Base-by-base conservation (phyloP, 495 filamentous ascomycete genomes). In the Podospora bellae-mahoneyi region DNA sequence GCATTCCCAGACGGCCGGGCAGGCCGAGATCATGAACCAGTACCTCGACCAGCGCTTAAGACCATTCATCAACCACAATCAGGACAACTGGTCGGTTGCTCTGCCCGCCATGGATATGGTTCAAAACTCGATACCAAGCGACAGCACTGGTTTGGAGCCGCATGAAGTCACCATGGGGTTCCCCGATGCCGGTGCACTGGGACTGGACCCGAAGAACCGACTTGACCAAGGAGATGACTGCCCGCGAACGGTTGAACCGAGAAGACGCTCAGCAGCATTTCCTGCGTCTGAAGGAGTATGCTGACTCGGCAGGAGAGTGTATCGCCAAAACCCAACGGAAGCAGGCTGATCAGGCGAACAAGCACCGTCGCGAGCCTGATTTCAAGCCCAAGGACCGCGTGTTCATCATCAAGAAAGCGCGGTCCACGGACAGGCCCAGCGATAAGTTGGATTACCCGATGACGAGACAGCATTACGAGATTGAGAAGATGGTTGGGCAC, bases 1-100 rank as follows among this genome's bases (percentile, higher is more conserved):
- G 30, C 5, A 32, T 32, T 32, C 5, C 2, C 5, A 32, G 20
- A 54, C 16, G 9, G 13, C 32, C 9, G 27, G 27, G 3, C 2
- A 62, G 13, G 60, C 60, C 4, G 26, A 62, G 20, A 62, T 62
- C 4, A 62, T 62, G 2, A 62, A 62, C n/a, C 3, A 62, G 7
- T 62, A 62, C 1, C 18, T 62, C 3, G 15, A 62, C 16, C 3
- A 62, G 34, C 26, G 27, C 32, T 15, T 62, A 15, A 13, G 26
- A 34, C 5, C 0, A 13, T 62, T 28, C 5, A 62, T 62, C 6
- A 20, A 30, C 6, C 3, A 62, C 13, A 28, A 44, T 34, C 0
- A 62, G 34, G 15, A 62, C 13, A n/a, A 62, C 13, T 62, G 3
- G 27, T 62, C 27, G 13, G 4, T 16, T 5, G 16, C 34, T 15